These are phyloP conservation scores for Bretziella fagacearum DNA, from an alignment of 2,329 filamentous ascomycete species.

Conservation along the genomic window DNA sequence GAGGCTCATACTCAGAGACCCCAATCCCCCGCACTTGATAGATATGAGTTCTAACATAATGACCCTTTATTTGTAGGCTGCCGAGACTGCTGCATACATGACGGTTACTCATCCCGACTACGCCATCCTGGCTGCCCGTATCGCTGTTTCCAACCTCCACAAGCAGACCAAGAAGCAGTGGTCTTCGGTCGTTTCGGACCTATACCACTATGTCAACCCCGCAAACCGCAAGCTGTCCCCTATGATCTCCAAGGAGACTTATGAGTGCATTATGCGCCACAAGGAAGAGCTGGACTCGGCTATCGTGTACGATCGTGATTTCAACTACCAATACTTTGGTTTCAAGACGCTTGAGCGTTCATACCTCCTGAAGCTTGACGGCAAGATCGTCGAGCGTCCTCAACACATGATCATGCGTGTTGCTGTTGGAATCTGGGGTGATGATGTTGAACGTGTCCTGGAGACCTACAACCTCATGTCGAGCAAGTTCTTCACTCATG, in stretches of 20 bases:
- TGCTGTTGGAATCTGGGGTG: constrained; percentile 87
- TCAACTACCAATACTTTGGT: constrained; percentile 99
- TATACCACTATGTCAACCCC: constrained; percentile 92
- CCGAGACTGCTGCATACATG: constrained; percentile 99
- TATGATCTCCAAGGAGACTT: constrained; percentile 87
- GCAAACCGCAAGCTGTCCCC: constrained; percentile 70
- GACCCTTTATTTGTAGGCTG: constrained; percentile 45
- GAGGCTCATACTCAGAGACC: background rate
- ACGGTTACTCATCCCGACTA: constrained; percentile 98
- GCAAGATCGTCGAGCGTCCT: constrained; percentile 90
- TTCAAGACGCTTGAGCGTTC: constrained; percentile 99
- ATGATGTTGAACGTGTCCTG: constrained; percentile 82
- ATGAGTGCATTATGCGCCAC: constrained; percentile 88
- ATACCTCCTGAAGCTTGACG: constrained; percentile 87
- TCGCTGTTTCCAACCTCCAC: constrained; percentile 97
- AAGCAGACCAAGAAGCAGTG: constrained; percentile 99
- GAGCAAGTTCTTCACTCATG: constrained; percentile 95
- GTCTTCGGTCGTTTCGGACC: constrained; percentile 82
- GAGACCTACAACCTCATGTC: constrained; percentile 99
- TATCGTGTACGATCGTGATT: constrained; percentile 97
- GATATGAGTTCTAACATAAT: constrained; percentile 15
- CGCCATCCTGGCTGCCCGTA: constrained; percentile 92
- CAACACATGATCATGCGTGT: constrained; percentile 99
- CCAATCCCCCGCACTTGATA: background rate
- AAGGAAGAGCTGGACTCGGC: constrained; percentile 95